A percentile compares a stretch with the other conserved stretches of the same genome.
phyloP scores from a whole-genome alignment of 2,329 filamentous ascomycete species.

The Pestalotiopsis sp. region DNA sequence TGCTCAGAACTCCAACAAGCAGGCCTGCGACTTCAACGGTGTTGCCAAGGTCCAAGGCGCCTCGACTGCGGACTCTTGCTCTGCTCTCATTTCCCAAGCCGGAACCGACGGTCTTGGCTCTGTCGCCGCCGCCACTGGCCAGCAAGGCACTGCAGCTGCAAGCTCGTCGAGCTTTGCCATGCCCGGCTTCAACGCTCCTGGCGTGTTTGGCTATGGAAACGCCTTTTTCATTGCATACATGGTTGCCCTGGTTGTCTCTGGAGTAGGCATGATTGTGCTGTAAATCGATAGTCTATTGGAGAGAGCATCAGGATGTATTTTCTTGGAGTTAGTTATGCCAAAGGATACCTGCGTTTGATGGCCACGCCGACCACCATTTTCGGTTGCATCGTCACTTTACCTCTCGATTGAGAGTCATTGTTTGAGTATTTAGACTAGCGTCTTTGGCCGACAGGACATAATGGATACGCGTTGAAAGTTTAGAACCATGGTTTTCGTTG shows the following conservation, averaged over 20 bases:
- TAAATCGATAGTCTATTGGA: conserved; percentile 32
- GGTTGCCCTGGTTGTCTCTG: conserved; percentile 48
- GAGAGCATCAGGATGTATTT: conserved; percentile 1
- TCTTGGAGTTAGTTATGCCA: background rate
- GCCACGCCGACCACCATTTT: background rate
- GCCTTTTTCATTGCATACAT: conserved; percentile 47
- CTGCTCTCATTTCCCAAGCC: conserved; percentile 59
- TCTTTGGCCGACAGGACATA: conserved; percentile 5
- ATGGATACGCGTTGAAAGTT: background rate
- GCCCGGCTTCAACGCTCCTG: conserved; percentile 32
- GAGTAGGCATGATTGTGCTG: conserved; percentile 55
- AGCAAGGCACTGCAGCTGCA: conserved; percentile 35
- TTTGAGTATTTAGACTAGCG: conserved; percentile 7
- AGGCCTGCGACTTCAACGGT: conserved; percentile 72
- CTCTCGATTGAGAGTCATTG: background rate
- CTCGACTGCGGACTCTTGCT: conserved; percentile 53
- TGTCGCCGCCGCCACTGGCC: conserved; percentile 47
- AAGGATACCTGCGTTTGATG: background rate
- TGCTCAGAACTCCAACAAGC: conserved; percentile 45
- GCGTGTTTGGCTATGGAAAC: conserved; percentile 29
- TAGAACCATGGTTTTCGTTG: background rate
- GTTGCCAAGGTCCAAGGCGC: conserved; percentile 56
- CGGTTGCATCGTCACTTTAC: background rate
- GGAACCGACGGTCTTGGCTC: conserved; percentile 59
- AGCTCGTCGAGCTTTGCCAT: conserved; percentile 44